These are phyloP conservation scores for Globisporangium nodosum DNA, from an alignment of 352 stramenopile genomes.

Conservation along the genomic window DNA sequence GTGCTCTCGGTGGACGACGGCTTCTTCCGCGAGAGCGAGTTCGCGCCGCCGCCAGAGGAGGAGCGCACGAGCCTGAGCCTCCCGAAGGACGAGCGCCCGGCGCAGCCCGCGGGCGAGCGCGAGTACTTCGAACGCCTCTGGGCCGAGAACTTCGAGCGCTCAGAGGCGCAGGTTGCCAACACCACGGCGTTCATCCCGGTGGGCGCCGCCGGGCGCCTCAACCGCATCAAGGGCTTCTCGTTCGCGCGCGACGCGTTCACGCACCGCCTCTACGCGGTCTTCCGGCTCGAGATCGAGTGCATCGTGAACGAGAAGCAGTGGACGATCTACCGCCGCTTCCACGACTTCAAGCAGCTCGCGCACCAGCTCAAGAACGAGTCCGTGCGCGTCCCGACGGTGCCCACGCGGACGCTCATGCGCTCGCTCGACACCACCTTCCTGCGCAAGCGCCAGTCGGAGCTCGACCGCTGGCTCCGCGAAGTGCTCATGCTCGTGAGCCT, in stretches of 20 bases:
- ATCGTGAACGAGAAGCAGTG: conserved; percentile 84
- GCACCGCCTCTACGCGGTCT: conserved; percentile 78
- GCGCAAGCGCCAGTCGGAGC: conserved; percentile 75
- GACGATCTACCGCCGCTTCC: conserved; percentile 83
- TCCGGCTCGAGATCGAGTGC: conserved; percentile 79
- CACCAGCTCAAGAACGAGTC: conserved; percentile 79
- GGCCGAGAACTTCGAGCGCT: conserved; percentile 82
- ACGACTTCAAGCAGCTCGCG: conserved; percentile 83
- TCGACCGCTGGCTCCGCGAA: conserved; percentile 80
- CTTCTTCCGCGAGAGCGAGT: conserved; percentile 43
- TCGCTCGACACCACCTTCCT: conserved; percentile 81
- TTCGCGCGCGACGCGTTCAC: conserved; percentile 59
- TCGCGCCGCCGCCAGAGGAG: conserved; percentile 20
- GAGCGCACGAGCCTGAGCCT: conserved; percentile 22
- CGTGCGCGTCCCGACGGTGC: conserved; percentile 69
- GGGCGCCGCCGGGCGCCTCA: conserved; percentile 57
- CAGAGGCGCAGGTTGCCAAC: conserved; percentile 57
- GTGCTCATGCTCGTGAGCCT: conserved; percentile 78
- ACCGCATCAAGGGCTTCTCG: conserved; percentile 78
- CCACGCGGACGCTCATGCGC: conserved; percentile 73
- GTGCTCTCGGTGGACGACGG: conserved; percentile 59
- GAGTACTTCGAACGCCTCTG: conserved; percentile 82
- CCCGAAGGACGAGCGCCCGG: conserved; percentile 67
- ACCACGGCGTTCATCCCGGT: conserved; percentile 65
- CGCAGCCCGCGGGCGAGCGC: conserved; percentile 65